Evolutionary conservation across 352 stramenopile genomes (phyloP).

Genomic region (Phytophthora idaei): DNA sequence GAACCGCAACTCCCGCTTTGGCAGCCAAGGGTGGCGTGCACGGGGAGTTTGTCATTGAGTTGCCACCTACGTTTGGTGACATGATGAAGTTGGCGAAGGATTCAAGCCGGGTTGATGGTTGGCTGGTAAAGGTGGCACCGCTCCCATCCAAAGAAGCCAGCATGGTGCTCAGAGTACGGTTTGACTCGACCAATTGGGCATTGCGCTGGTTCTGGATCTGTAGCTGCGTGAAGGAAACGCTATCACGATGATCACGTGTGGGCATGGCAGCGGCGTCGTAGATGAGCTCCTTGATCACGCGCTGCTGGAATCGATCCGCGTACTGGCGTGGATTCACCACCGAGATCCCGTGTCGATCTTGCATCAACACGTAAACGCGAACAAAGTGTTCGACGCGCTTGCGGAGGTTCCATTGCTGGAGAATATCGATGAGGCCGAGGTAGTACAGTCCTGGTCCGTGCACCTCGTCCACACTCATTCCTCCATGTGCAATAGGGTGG

Average conservation of each 20-base stretch:
- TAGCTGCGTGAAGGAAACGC: conserved; percentile 41
- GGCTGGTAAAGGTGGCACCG: conserved; percentile 23
- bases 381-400: conserved; percentile 91
- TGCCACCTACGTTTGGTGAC: conserved; percentile 23
- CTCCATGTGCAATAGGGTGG: conserved; percentile 48
- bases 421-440: conserved; percentile 95
- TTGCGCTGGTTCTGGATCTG: conserved; percentile 54
- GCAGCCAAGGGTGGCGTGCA: conserved; percentile 11
- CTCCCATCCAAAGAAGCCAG: conserved; percentile 55
- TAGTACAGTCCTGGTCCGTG: conserved; percentile 94
- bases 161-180: conserved; percentile 52
- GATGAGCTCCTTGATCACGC: conserved; percentile 76
- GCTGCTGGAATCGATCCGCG: conserved; percentile 77
- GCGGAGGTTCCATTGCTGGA: conserved; percentile 94
- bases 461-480: conserved; percentile 86
- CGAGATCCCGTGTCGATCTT: conserved; percentile 76
- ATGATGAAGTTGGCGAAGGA: conserved; percentile 18
- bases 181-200: conserved; percentile 50
- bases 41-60: conserved; percentile 8
- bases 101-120: conserved; percentile 23
- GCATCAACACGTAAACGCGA: conserved; percentile 69
- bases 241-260: conserved; percentile 34
- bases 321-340: conserved; percentile 78
- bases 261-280: conserved; percentile 49
- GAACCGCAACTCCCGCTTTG: background rate